Percentiles rank a stretch among this genome's conserved stretches.
phyloP scores from a whole-genome alignment of 2,329 filamentous ascomycete species.

The Exophiala spinifera region DNA sequence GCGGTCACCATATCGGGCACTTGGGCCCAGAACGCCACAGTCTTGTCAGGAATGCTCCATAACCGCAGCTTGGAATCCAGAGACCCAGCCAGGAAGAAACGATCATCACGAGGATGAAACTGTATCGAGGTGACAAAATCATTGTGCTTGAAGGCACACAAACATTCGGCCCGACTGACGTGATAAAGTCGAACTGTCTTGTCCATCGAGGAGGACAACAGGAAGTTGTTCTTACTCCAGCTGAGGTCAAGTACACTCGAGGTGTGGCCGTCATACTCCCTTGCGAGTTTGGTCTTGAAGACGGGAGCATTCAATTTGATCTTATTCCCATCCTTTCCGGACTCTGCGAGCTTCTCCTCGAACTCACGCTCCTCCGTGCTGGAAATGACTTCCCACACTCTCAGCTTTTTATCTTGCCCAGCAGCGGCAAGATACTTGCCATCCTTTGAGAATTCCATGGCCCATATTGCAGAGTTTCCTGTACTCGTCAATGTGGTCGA shows the following conservation, averaged over 20 bases:
- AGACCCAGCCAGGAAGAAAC: constrained; percentile 93
- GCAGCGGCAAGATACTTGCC: constrained; percentile 89
- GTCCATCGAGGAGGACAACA: constrained; percentile 95
- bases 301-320: constrained; percentile 83
- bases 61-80: constrained; percentile 82
- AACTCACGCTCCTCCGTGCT: constrained; percentile 73
- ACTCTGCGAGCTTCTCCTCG: constrained; percentile 68
- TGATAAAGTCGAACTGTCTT: constrained; percentile 97
- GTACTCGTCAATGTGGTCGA: constrained; percentile 29
- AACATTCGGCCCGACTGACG: constrained; percentile 74
- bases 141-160: constrained; percentile 90
- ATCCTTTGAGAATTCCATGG: constrained; percentile 87
- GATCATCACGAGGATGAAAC: constrained; percentile 91
- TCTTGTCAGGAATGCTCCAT: constrained; percentile 97
- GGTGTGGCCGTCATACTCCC: constrained; percentile 79
- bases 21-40: constrained; percentile 76
- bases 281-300: constrained; percentile 72
- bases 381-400: constrained; percentile 85
- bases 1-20: constrained; percentile 88
- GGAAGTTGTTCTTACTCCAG: constrained; percentile 98
- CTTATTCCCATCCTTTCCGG: constrained; percentile 45
- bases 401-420: constrained; percentile 79
- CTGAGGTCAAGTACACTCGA: constrained; percentile 85
- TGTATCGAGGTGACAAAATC: constrained; percentile 94
- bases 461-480: constrained; percentile 73